Percentiles rank a stretch among this genome's conserved stretches.
Conservation (phyloP, 768 basidiomycete genomes). For the Wakefieldia striispora region DNA sequence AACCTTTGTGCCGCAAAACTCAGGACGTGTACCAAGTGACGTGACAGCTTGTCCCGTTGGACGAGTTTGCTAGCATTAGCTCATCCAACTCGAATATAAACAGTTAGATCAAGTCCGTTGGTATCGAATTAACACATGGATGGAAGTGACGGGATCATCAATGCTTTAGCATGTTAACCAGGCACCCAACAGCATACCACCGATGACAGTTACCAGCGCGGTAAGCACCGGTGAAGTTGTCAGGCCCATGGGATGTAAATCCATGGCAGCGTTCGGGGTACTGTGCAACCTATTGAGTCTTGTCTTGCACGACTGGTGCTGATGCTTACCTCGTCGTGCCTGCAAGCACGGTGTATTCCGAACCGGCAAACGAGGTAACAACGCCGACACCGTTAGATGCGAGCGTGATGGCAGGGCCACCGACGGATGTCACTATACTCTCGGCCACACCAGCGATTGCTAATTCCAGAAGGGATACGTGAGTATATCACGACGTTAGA, state of each 20-base stretch:
- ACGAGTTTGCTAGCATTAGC: background rate
- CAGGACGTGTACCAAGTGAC: background rate
- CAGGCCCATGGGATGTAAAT: slow-evolving; percentile 12
- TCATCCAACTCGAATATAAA: background rate
- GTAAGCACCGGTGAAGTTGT: slow-evolving; percentile 28
- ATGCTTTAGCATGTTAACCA: slow-evolving; percentile 33
- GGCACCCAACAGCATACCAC: slow-evolving; percentile 39
- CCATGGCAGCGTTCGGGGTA: slow-evolving; percentile 14
- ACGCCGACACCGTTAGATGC: slow-evolving; percentile 41
- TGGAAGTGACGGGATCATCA: background rate
- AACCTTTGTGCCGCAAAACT: background rate
- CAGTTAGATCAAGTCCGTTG: background rate
- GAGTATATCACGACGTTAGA: background rate
- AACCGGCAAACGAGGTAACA: slow-evolving; percentile 52
- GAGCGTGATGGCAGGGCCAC: slow-evolving; percentile 60
- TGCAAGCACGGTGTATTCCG: slow-evolving; percentile 47
- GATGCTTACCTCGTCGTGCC: slow-evolving; percentile 14
- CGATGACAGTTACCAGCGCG: slow-evolving; percentile 28
- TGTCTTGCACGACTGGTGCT: background rate
- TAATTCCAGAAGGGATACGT: slow-evolving; percentile 20
- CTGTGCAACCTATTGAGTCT: slow-evolving; percentile 5
- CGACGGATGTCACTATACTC: slow-evolving; percentile 57
- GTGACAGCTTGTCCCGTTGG: background rate
- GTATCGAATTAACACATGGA: background rate
- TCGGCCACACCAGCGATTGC: slow-evolving; percentile 52